phyloP scores from a whole-genome alignment of 2,329 filamentous ascomycete species.

The Dactylellina haptotyla region DNA sequence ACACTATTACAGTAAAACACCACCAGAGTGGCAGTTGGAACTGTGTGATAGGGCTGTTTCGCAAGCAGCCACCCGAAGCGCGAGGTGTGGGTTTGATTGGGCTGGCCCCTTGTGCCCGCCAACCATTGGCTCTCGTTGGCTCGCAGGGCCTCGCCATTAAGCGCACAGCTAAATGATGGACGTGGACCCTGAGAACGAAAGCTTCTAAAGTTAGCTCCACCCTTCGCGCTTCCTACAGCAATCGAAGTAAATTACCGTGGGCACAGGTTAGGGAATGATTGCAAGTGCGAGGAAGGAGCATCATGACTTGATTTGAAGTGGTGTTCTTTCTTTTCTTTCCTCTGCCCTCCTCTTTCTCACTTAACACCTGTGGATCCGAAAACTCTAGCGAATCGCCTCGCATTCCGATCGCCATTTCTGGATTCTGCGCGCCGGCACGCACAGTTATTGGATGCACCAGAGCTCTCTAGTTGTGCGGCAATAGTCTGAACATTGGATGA shows the following conservation, averaged over 20 bases:
- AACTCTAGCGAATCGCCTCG: constrained; percentile 26
- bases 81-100: constrained; percentile 49
- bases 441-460: constrained; percentile 18
- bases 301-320: too few relatives aligned
- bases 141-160: constrained; percentile 17
- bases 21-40: not conserved
- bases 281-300: constrained; percentile 9
- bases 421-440: not conserved
- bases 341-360: not conserved
- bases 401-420: not conserved
- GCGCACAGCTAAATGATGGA: constrained; percentile 24
- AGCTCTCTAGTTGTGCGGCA: too few relatives aligned
- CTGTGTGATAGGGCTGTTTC: constrained; percentile 44
- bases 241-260: constrained; percentile 28
- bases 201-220: constrained; percentile 47
- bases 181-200: constrained; percentile 13
- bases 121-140: constrained; percentile 36
- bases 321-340: not conserved
- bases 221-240: constrained; percentile 43
- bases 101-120: not conserved
- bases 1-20: not conserved
- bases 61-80: constrained; percentile 36
- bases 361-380: not conserved
- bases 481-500: constrained; percentile 32
- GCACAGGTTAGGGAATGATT: constrained; percentile 7